phyloP scores from a whole-genome alignment of 179 eudicot genomes.

The Silene noctiflora region DNA sequence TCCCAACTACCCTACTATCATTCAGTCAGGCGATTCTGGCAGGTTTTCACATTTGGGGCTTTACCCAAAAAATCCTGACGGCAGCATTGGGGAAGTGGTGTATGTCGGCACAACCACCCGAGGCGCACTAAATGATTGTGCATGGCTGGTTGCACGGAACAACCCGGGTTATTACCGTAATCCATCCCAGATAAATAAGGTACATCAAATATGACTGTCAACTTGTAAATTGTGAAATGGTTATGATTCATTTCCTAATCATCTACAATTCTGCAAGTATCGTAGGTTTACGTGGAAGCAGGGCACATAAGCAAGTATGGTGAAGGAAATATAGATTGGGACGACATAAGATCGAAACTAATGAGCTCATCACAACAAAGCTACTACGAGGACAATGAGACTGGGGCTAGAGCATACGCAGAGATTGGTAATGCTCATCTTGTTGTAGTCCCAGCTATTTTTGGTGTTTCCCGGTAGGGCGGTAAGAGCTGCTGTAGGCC shows the following conservation, averaged over 20 bases:
- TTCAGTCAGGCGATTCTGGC: not conserved
- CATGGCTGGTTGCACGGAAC: not conserved
- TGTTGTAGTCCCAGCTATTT: not conserved
- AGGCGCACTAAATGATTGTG: not conserved
- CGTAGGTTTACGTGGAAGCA: slow-evolving; percentile 6
- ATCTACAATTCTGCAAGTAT: not conserved
- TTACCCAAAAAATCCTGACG: not conserved
- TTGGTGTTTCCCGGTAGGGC: not conserved
- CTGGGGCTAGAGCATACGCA: not conserved
- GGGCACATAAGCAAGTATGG: slow-evolving; percentile 4
- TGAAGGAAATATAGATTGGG: not conserved
- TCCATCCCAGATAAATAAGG: not conserved
- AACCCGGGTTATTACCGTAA: not conserved
- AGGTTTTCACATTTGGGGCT: not conserved
- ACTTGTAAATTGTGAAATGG: not conserved
- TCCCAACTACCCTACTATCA: not conserved
- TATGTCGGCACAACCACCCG: not conserved
- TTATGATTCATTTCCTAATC: not conserved
- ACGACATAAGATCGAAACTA: not conserved
- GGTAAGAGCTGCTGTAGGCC: no score
- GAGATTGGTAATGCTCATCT: not conserved
- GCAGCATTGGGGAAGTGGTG: not conserved
- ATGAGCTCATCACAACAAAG: not conserved
- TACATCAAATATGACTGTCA: not conserved
- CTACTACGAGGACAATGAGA: slow-evolving; percentile 1